Evolutionary conservation across 2,329 filamentous ascomycete species (phyloP).

Genomic region (Arachnopeziza araneosa): DNA sequence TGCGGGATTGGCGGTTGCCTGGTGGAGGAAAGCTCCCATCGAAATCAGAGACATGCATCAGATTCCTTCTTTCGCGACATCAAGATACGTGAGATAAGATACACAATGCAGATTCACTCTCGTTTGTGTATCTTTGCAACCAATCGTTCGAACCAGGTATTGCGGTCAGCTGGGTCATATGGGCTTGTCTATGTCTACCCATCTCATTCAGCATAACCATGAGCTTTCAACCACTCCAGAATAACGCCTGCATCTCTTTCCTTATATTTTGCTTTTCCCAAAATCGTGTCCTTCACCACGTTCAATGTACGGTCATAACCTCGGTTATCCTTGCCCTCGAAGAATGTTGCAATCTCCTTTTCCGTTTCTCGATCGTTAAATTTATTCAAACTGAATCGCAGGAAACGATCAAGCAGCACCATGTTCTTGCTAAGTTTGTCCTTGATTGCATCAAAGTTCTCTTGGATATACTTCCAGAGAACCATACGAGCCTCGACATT

Average conservation of each 20-base stretch:
- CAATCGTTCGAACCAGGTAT: background rate
- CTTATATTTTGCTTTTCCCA: slow-evolving; percentile 76
- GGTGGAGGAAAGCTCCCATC: background rate
- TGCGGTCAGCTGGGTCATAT: too few species aligned
- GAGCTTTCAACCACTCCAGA: slow-evolving; percentile 69
- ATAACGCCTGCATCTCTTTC: slow-evolving; percentile 67
- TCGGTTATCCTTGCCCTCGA: slow-evolving; percentile 76
- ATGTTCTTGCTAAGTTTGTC: slow-evolving; percentile 73
- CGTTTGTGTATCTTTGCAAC: background rate
- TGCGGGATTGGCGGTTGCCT: background rate
- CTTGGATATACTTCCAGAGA: slow-evolving; percentile 82
- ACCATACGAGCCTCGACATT: slow-evolving; percentile 69
- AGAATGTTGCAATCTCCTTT: slow-evolving; percentile 78
- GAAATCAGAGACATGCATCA: background rate
- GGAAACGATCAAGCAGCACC: slow-evolving; percentile 82
- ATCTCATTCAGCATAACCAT: slow-evolving; percentile 47
- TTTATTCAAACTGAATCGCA: slow-evolving; percentile 70
- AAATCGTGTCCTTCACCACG: slow-evolving; percentile 80
- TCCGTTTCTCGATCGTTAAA: slow-evolving; percentile 67
- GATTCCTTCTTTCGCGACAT: too few species aligned
- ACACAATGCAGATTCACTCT: background rate
- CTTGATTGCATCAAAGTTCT: slow-evolving; percentile 71
- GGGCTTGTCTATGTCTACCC: too few species aligned
- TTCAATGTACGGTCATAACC: slow-evolving; percentile 82
- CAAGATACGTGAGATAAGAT: too few species aligned